Base-by-base conservation (phyloP, 75 land plant species). In the Cryptomeria japonica region DNA sequence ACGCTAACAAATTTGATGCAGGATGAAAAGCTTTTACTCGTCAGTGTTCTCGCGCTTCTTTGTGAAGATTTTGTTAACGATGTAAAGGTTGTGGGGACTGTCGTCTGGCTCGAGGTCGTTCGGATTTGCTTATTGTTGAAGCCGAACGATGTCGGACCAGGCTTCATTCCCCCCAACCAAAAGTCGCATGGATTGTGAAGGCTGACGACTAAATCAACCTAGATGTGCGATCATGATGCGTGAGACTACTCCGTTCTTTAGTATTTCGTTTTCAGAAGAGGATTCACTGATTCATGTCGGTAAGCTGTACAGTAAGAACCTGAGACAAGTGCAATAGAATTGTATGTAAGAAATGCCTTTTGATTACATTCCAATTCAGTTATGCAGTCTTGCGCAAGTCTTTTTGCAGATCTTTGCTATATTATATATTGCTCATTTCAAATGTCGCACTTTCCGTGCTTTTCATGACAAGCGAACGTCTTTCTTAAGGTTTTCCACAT, bases 81-180 rank as follows among this genome's bases (percentile, higher is more conserved):
- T 51, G 53, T 51, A 51, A 51, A 51, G 38, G 86, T 55, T 84
- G 86, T 11, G 86, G 86, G 86, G 86, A 84, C 1, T 84, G 86
- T 84, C 56, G 86, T 84, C 64, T 84, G 86, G 68, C 68, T 84
- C 86, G 86, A 84, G 58, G 68, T 56, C 86, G 34, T 56, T 84
- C 86, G 37, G 86, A 84, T 51, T 46, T 41, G 12, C 16, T 34
- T 8, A 18, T 78, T 13, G 42, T 37, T 36, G 80, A 18, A 16
- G 18, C 47, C 53, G 85, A 25, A 12, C 51, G 85, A 36, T 39
- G 56, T 84, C 85, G 85, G 85, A 84, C 85, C 85, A 84, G 85
- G 85, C 85, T 84, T 84, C 85, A 84, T 84, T 84, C 85, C 61
- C 61, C 61, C n/a, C 86, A 85, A 85, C 44, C n/a, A 10, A 80